These are phyloP conservation scores for Moelleriella libera DNA, from an alignment of 2,329 filamentous ascomycete species.

Conservation along the genomic window DNA sequence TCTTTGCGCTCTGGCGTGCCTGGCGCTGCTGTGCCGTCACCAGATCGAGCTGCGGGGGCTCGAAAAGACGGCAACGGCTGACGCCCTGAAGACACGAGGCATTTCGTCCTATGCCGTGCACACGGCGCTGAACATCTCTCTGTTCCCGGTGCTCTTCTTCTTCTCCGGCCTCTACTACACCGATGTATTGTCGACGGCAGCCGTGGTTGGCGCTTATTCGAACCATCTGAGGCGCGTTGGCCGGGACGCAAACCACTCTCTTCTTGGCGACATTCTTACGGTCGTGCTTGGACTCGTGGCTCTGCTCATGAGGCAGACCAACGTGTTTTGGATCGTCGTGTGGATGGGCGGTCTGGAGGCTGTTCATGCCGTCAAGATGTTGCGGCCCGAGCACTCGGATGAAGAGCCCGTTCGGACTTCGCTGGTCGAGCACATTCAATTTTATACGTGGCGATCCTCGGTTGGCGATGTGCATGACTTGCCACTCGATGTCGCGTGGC, in stretches of 20 bases:
- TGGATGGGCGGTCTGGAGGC: constrained; percentile 53
- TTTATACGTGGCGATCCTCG: constrained; percentile 28
- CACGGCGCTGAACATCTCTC: constrained; percentile 61
- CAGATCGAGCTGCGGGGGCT: constrained; percentile 23
- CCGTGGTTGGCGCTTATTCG: constrained; percentile 57
- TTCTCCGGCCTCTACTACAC: constrained; percentile 95
- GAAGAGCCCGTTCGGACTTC: constrained; percentile 15
- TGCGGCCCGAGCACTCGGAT: constrained; percentile 18
- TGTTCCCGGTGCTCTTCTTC: constrained; percentile 90
- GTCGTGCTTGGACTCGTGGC: constrained; percentile 48
- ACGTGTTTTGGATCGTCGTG: constrained; percentile 86
- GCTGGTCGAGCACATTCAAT: constrained; percentile 18
- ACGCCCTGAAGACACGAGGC: background rate
- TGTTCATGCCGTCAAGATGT: constrained; percentile 33
- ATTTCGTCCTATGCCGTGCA: constrained; percentile 34
- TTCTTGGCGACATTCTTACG: constrained; percentile 26
- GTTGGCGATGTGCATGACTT: constrained; percentile 42
- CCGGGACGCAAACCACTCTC: constrained; percentile 11
- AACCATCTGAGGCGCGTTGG: constrained; percentile 34
- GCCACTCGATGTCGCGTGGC: constrained; percentile 27
- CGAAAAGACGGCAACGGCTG: too few relatives aligned
- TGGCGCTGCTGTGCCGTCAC: constrained; percentile 37
- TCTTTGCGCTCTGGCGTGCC: constrained; percentile 22
- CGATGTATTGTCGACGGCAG: constrained; percentile 68
- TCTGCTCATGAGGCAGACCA: constrained; percentile 79